Base-by-base conservation (phyloP, 2,329 filamentous ascomycete genomes). In the Hymenoscyphus occultus region DNA sequence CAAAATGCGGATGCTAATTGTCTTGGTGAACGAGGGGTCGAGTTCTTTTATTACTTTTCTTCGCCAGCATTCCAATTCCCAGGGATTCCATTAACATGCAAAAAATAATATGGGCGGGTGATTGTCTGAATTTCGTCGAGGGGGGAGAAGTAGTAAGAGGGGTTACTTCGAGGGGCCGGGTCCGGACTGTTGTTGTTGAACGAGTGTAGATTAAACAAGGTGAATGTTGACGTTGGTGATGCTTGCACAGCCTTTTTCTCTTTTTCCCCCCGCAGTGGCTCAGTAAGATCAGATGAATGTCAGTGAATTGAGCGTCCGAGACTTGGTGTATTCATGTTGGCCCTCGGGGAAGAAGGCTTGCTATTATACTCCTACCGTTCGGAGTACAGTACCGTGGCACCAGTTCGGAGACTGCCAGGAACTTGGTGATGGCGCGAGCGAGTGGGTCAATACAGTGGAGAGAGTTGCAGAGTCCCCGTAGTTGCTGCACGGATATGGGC, bases 181-280 rank as follows among this genome's bases (percentile, higher is more conserved):
- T 59, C 7, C 13, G 39, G 19, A 56, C 54, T 42, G 48, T 16
- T 54, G 40, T 45, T 61, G 40, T 59, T 59, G 60, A 67, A 63
- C 48, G 65, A 65, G 39, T 63, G 58, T 61, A 39, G 61, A 40
- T 59, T 45, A 65, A 56, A 19, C 45, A 64, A 22, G 31, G 62
- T 51, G 40, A 32, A 35, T 60, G 13, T 16, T 22, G 28, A 35
- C 56, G 22, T 16, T 22, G 28, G 35, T n/a, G 61, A 51, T 51
- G 45, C 19, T 48, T 51, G 45, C 19, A 51, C 45, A 28, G 45
- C 7, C 19, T 22, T 28, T 51, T 19, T n/a, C 9, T 10, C 9
- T 4, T 35, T 35, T 35, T 45, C 5, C 42, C 6, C 5, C 42
- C 7, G 6, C 16, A 45, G 16, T 45, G 42, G 35, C 9, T n/a